A percentile compares a stretch with the other conserved stretches of the same genome.
Evolutionary conservation across 805 yeast genomes (phyloP).

Genomic region (Metschnikowia kunwiensis): DNA sequence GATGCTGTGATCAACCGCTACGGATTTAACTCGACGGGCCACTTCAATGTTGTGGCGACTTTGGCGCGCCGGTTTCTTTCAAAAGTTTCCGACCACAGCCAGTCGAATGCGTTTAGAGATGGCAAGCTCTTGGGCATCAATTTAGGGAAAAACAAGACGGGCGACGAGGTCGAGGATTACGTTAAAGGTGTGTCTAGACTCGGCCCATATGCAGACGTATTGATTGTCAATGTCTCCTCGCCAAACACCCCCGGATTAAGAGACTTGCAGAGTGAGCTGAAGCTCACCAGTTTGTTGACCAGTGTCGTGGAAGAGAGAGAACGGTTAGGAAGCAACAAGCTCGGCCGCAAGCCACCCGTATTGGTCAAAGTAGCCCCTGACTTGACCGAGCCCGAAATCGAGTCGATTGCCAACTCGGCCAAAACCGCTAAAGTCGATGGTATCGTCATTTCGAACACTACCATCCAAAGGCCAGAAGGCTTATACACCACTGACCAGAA

Average conservation of each 20-base stretch:
- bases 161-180: slow-evolving; percentile 87
- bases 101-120: slow-evolving; percentile 52
- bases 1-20: slow-evolving; percentile 91
- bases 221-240: slow-evolving; percentile 88
- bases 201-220: slow-evolving; percentile 82
- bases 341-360: slow-evolving; percentile 65
- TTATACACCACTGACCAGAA: slow-evolving; percentile 47
- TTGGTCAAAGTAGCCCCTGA: slow-evolving; percentile 94
- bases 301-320: slow-evolving; percentile 70
- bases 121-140: slow-evolving; percentile 76
- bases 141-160: slow-evolving; percentile 87
- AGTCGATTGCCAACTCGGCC: slow-evolving; percentile 78
- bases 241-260: slow-evolving; percentile 97
- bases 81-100: slow-evolving; percentile 4
- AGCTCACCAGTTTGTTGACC: slow-evolving; percentile 63
- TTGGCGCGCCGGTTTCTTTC: slow-evolving; percentile 55
- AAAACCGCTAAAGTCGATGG: slow-evolving; percentile 81
- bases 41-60: slow-evolving; percentile 65
- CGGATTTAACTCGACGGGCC: slow-evolving; percentile 93
- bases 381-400: slow-evolving; percentile 73
- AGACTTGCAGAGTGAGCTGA: slow-evolving; percentile 74
- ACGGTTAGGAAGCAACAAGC: slow-evolving; percentile 37
- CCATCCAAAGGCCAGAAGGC: slow-evolving; percentile 71
- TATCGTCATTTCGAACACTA: slow-evolving; percentile 88
- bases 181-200: slow-evolving; percentile 77